phyloP scores from a whole-genome alignment of 2,329 filamentous ascomycete species.

The Phaeosphaeriaceae sp. region DNA sequence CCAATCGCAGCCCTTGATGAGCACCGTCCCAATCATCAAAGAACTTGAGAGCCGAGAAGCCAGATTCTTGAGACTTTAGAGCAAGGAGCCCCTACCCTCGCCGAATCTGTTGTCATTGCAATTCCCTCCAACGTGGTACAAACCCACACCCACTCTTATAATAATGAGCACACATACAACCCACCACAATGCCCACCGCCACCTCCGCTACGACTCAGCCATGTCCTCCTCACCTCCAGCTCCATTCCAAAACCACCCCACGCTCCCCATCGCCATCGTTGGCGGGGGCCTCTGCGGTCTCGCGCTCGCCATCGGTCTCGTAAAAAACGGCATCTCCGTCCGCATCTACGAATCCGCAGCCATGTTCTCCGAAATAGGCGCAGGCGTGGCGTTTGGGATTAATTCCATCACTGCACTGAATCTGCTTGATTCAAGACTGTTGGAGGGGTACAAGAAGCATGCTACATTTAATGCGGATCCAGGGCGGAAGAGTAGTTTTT shows the following conservation, averaged over 20 bases:
- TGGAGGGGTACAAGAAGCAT: slow-evolving; percentile 33
- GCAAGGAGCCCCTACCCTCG: too few species aligned
- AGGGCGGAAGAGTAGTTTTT: slow-evolving; percentile 20
- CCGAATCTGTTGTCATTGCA: too few species aligned
- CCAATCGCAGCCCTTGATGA: too few species aligned
- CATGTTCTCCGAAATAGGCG: slow-evolving; percentile 35
- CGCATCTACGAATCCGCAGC: slow-evolving; percentile 38
- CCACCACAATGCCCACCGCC: background rate
- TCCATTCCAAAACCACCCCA: background rate
- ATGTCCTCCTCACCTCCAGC: background rate
- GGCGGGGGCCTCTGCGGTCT: slow-evolving; percentile 42
- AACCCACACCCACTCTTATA: too few species aligned
- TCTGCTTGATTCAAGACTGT: slow-evolving; percentile 28
- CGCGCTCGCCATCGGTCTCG: slow-evolving; percentile 35
- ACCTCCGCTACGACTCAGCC: background rate
- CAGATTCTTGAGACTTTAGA: too few species aligned
- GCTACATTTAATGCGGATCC: slow-evolving; percentile 31
- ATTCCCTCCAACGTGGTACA: too few species aligned
- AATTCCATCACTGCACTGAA: slow-evolving; percentile 33
- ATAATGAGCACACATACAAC: too few species aligned
- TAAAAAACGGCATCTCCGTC: slow-evolving; percentile 29
- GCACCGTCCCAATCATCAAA: too few species aligned
- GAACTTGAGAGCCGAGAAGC: too few species aligned
- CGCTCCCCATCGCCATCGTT: slow-evolving; percentile 21
- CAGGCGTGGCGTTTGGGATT: slow-evolving; percentile 36